Evolutionary conservation across 495 filamentous ascomycete species (phyloP), one percentile per base, ranked within the genome.

Genomic region (Cercophora samala): DNA sequence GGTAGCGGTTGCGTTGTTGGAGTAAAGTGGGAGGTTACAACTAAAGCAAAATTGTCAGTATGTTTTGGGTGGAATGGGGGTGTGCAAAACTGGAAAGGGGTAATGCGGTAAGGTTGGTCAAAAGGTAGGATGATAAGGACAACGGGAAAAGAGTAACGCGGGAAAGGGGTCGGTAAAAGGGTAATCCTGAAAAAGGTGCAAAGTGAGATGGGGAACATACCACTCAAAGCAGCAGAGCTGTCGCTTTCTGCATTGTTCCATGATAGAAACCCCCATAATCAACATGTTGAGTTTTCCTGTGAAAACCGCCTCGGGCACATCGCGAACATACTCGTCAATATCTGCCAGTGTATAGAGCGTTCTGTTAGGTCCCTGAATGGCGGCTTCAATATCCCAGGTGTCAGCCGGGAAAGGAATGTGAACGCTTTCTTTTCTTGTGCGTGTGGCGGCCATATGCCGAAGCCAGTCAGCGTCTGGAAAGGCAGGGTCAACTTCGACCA

Each of bases 381-480:
- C 78, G n/a, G 68, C 66, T 19, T 86, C 75, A 24, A 80, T 64
- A 72, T 88, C 80, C 76, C 88, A 89, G 25, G 81, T 72, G 54
- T 68, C 77, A 54, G 79, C 72, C 2, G 85, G 84, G 69, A 86
- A 87, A 9, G 80, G 79, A 2, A 81, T 77, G 59, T 84, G 82
- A 56, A 87, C 69, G 59, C 79, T 80, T 64, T 88, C 86, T 62
- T 78, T 84, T 70, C 81, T 86, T 1, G 73, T 82, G 68, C 86
- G 74, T 1, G 74, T 75, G 46, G 76, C 75, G 0, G 86, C 81
- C 69, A 81, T 83, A 5, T 74, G 75, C 32, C 85, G 78, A 19
- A 90, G 75, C 86, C 85, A 89, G 25, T 80, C 74, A 4, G 84
- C 84, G 63, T 91, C 88, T 0, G 71, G 70, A 46, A 86, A 85